phyloP scores from a whole-genome alignment of 768 basidiomycete genomes.

The Pulveroboletus sp. region DNA sequence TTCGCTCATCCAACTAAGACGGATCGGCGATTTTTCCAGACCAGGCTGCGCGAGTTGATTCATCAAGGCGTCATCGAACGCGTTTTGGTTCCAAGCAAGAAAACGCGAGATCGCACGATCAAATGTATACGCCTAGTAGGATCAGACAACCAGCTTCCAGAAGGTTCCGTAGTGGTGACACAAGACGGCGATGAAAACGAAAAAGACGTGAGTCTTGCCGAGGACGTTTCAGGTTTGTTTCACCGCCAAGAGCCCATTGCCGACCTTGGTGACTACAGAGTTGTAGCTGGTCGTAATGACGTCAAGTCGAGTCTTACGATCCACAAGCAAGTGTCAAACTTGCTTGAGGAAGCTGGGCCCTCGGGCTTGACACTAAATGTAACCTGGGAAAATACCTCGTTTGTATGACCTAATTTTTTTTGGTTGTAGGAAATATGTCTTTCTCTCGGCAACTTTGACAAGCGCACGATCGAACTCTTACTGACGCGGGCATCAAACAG shows the following conservation, averaged over 20 bases:
- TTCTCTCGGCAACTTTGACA: conserved; percentile 66
- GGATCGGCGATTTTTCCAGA: conserved; percentile 79
- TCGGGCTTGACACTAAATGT: conserved; percentile 73
- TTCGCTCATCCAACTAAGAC: conserved; percentile 69
- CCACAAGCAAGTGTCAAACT: conserved; percentile 73
- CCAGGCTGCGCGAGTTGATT: conserved; percentile 66
- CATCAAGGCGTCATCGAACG: conserved; percentile 72
- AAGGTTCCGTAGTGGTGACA: conserved; percentile 32
- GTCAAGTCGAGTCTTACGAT: conserved; percentile 61
- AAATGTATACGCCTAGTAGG: conserved; percentile 65
- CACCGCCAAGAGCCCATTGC: neutral
- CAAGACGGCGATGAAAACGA: conserved; percentile 42
- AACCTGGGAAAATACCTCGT: conserved; percentile 9
- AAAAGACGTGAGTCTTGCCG: conserved; percentile 26
- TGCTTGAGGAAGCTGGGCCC: conserved; percentile 63
- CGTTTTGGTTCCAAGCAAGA: conserved; percentile 60
- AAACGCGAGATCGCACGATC: conserved; percentile 41
- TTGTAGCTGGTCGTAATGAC: conserved; percentile 34
- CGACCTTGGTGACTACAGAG: neutral
- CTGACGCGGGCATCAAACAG: conserved; percentile 62
- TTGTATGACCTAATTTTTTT: conserved; percentile 4
- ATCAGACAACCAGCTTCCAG: conserved; percentile 33
- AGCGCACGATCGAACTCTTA: conserved; percentile 78
- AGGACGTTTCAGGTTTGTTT: conserved; percentile 32
- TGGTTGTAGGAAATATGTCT: conserved; percentile 53